Conservation (phyloP, 805 yeast species). For the Teunomyces barrocoloradensis region DNA sequence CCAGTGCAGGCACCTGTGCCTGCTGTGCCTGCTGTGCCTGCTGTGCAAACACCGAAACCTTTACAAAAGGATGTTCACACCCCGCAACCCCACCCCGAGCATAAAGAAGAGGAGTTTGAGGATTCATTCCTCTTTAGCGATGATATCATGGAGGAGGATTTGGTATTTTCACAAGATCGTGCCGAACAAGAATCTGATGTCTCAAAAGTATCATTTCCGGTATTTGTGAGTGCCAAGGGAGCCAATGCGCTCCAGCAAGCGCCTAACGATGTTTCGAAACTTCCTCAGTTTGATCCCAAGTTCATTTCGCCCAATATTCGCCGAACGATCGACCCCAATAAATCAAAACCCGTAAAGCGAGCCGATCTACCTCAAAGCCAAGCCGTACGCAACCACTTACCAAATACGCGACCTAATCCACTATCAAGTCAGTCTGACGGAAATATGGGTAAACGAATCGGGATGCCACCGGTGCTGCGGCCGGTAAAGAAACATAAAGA, state of each 20-base stretch:
- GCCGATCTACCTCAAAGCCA: slow-evolving; percentile 7
- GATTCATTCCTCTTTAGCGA: slow-evolving; percentile 42
- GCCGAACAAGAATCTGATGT: not conserved
- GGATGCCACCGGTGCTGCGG: slow-evolving; percentile 33
- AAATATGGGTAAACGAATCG: slow-evolving; percentile 28
- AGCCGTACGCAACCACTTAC: not conserved
- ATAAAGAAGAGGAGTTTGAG: slow-evolving; percentile 32
- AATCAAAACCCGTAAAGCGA: slow-evolving; percentile 61
- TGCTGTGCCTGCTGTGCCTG: too few relatives aligned
- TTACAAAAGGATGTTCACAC: not conserved
- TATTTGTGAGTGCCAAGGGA: slow-evolving; percentile 63
- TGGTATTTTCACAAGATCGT: slow-evolving; percentile 1
- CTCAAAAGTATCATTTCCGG: slow-evolving; percentile 3
- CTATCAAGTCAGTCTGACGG: not conserved
- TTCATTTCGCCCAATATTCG: slow-evolving; percentile 49
- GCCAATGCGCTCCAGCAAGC: slow-evolving; percentile 54
- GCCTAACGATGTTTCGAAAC: slow-evolving; percentile 42
- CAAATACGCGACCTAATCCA: not conserved
- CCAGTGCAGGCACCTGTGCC: too few relatives aligned
- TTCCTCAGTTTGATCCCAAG: slow-evolving; percentile 55
- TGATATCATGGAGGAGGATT: slow-evolving; percentile 27
- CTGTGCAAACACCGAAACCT: not conserved
- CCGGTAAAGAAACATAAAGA: slow-evolving; percentile 26
- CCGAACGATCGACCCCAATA: slow-evolving; percentile 62
- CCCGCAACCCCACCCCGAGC: not conserved